These are phyloP conservation scores for Psilocybe cyanescens DNA, from an alignment of 768 basidiomycete genomes.

Conservation along the genomic window DNA sequence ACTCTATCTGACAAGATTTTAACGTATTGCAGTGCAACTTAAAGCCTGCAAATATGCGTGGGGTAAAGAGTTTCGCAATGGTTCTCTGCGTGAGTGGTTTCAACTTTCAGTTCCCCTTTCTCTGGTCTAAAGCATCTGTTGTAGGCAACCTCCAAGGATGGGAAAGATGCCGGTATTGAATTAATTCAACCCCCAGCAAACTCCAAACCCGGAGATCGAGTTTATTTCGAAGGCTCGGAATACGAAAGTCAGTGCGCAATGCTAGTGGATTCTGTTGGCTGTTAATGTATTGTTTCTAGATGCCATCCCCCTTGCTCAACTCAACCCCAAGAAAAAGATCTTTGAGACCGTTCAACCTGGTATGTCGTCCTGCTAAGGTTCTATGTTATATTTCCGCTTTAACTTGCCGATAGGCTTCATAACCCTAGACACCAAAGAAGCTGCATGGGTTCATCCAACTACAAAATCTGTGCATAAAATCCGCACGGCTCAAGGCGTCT, in stretches of 20 bases:
- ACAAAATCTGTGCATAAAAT: slow-evolving; percentile 84
- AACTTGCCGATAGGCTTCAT: slow-evolving; percentile 64
- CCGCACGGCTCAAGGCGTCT: slow-evolving; percentile 83
- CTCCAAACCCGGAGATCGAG: slow-evolving; percentile 87
- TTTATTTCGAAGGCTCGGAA: slow-evolving; percentile 93
- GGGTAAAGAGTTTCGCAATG: slow-evolving; percentile 98
- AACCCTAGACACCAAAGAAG: slow-evolving; percentile 85
- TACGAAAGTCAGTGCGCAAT: slow-evolving; percentile 65
- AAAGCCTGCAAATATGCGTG: slow-evolving; percentile 96
- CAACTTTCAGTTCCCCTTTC: neutral
- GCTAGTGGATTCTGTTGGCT: neutral
- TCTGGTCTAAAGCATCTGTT: slow-evolving; percentile 3
- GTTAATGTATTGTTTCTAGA: slow-evolving; percentile 35
- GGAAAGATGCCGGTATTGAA: slow-evolving; percentile 90
- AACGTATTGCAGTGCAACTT: slow-evolving; percentile 73
- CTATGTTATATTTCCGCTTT: neutral
- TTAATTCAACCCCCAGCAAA: slow-evolving; percentile 86
- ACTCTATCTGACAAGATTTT: neutral
- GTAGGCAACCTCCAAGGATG: slow-evolving; percentile 89
- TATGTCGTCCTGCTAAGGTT: slow-evolving; percentile 24
- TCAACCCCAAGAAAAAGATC: slow-evolving; percentile 99
- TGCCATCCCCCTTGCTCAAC: slow-evolving; percentile 72
- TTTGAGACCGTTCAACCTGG: slow-evolving; percentile 97
- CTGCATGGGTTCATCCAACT: slow-evolving; percentile 89
- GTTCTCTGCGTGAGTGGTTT: slow-evolving; percentile 76